Percentiles rank a stretch among this genome's conserved stretches.
phyloP scores from a whole-genome alignment of 176 grass and related monocot genomes.

The Otatea glauca region DNA sequence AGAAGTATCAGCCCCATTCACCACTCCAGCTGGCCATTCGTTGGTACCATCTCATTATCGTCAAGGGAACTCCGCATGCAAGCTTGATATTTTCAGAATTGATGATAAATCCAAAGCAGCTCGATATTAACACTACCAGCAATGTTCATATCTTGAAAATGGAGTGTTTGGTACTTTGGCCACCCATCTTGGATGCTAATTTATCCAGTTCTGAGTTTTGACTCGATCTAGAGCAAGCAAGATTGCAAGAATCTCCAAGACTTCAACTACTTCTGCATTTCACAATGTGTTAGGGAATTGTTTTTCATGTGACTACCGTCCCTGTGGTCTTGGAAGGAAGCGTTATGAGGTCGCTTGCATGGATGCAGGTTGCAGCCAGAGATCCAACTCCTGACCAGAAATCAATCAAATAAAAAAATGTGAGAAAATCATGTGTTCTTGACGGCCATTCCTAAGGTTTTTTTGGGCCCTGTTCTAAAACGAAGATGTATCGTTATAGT shows the following conservation, averaged over 20 bases:
- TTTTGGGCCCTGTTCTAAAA: too few relatives aligned
- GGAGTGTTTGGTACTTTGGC: too few relatives aligned
- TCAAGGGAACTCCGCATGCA: constrained; percentile 52
- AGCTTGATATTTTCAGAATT: constrained; percentile 15
- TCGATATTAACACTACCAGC: constrained; percentile 7
- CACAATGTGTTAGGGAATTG: neutral
- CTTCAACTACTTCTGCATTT: neutral
- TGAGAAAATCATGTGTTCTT: neutral
- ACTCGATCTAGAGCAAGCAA: neutral
- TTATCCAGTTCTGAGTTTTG: constrained; percentile 2
- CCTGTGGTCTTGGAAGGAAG: neutral
- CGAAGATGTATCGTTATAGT: too few relatives aligned
- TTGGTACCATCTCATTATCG: constrained; percentile 59
- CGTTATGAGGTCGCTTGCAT: neutral
- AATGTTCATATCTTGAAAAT: too few relatives aligned
- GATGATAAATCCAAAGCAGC: neutral
- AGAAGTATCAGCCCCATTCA: constrained; percentile 63
- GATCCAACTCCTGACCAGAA: neutral
- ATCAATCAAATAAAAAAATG: neutral
- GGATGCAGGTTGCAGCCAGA: neutral
- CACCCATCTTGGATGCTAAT: neutral
- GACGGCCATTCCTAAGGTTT: too few relatives aligned
- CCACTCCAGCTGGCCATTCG: constrained; percentile 85
- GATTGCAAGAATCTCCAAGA: neutral
- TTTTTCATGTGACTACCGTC: neutral